Conservation (phyloP, 2,329 filamentous ascomycete species). For the Trichoderma afroharzianum region DNA sequence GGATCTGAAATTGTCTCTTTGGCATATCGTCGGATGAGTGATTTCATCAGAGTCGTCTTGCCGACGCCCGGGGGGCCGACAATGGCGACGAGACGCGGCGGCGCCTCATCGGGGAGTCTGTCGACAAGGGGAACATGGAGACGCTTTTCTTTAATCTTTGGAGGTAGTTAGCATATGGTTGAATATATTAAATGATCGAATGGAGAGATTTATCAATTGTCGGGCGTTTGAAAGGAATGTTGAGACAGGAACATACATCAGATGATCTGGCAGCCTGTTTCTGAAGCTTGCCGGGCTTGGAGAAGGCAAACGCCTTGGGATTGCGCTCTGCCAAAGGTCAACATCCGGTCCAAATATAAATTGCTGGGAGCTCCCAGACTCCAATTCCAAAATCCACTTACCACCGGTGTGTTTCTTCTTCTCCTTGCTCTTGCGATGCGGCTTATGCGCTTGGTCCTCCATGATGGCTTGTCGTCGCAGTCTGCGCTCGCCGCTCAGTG, state of each 20-base stretch:
- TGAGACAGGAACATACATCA: constrained; percentile 51
- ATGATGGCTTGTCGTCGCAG: constrained; percentile 40
- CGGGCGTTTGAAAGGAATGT: constrained; percentile 13
- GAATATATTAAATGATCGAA: neutral
- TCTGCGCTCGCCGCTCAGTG: constrained; percentile 20
- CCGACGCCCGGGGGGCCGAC: constrained; percentile 93
- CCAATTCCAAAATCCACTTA: constrained; percentile 29
- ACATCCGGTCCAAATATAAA: too few species aligned
- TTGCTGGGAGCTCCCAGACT: neutral
- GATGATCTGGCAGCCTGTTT: constrained; percentile 70
- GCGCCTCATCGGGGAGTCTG: constrained; percentile 89
- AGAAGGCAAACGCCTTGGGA: constrained; percentile 85
- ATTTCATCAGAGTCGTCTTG: constrained; percentile 94
- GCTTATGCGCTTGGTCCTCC: constrained; percentile 80
- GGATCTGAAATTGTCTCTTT: constrained; percentile 92
- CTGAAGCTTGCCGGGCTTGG: constrained; percentile 75
- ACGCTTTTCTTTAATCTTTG: constrained; percentile 85
- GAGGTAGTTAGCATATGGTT: constrained; percentile 22
- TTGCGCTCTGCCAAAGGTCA: constrained; percentile 57
- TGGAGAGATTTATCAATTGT: neutral
- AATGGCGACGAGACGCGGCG: constrained; percentile 87
- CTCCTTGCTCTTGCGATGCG: constrained; percentile 83
- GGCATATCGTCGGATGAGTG: constrained; percentile 86
- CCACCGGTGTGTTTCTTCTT: constrained; percentile 67
- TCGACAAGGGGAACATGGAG: constrained; percentile 96